A percentile compares a stretch with the other conserved stretches of the same genome.
These are phyloP conservation scores for Purpureocillium takamizusanense DNA, from an alignment of 2,329 filamentous ascomycete species.

Conservation along the genomic window DNA sequence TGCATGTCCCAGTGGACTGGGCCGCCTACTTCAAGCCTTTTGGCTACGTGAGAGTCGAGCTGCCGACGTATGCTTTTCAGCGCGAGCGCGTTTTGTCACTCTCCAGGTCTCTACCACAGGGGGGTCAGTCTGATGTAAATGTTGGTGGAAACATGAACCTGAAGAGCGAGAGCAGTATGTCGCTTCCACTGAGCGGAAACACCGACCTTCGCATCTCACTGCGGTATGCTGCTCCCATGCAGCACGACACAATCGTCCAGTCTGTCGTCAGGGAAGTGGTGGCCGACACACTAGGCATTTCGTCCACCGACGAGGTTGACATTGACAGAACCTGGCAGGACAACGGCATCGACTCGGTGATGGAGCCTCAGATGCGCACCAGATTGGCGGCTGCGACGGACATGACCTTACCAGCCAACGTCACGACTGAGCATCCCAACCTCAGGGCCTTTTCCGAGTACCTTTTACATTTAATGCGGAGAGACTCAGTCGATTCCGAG, in stretches of 20 bases:
- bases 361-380: conserved; percentile 8
- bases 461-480: too few species aligned
- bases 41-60: conserved; percentile 13
- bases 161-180: background rate
- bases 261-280: conserved; percentile 6
- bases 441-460: background rate
- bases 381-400: conserved; percentile 6
- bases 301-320: conserved; percentile 4
- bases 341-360: conserved; percentile 10
- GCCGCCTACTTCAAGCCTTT: conserved; percentile 17
- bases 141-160: background rate
- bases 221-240: background rate
- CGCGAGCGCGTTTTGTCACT: conserved; percentile 3
- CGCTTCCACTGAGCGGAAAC: background rate
- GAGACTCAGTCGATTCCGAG: too few species aligned
- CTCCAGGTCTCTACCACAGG: background rate
- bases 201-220: background rate
- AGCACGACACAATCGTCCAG: conserved; percentile 4
- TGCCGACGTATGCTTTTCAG: conserved; percentile 23
- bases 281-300: conserved; percentile 7
- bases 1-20: conserved; percentile 19
- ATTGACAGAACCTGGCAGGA: conserved; percentile 7
- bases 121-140: background rate
- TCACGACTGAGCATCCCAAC: conserved; percentile 2
- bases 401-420: conserved; percentile 4